Evolutionary conservation across 2,329 filamentous ascomycete species (phyloP).

Genomic region (Xylariomycetidae sp.): DNA sequence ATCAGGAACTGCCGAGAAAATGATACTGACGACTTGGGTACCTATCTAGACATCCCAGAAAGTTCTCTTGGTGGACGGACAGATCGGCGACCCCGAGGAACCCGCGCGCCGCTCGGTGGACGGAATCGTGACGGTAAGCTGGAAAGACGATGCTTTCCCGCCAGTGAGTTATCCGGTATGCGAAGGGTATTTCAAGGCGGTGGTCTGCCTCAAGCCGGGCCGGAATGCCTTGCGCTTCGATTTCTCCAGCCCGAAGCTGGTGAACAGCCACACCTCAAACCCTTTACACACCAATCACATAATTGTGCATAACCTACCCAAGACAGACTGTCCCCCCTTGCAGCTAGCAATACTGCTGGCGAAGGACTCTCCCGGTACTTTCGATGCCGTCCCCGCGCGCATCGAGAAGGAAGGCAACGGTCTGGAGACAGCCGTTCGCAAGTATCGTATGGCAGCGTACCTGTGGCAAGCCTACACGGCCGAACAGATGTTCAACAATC

Average conservation of each 20-base stretch:
- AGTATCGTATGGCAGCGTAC: slow-evolving; percentile 93
- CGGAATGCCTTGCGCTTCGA: slow-evolving; percentile 86
- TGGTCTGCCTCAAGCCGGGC: slow-evolving; percentile 86
- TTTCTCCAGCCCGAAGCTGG: slow-evolving; percentile 77
- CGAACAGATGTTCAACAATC: slow-evolving; percentile 91
- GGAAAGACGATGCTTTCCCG: slow-evolving; percentile 82
- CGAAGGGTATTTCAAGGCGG: slow-evolving; percentile 85
- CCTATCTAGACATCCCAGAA: slow-evolving; percentile 54
- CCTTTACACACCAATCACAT: slow-evolving; percentile 75
- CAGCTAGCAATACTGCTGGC: slow-evolving; percentile 85
- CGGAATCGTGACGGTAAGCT: slow-evolving; percentile 72
- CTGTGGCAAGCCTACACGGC: slow-evolving; percentile 96
- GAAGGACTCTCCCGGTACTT: slow-evolving; percentile 82
- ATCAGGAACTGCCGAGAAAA: too few relatives aligned
- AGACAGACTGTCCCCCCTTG: slow-evolving; percentile 73
- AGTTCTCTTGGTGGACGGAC: slow-evolving; percentile 74
- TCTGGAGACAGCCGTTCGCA: slow-evolving; percentile 74
- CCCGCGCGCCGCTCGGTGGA: slow-evolving; percentile 71
- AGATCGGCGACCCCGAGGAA: slow-evolving; percentile 68
- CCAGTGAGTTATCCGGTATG: slow-evolving; percentile 80
- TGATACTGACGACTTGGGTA: too few relatives aligned
- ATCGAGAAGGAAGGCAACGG: slow-evolving; percentile 76
- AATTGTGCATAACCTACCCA: slow-evolving; percentile 80
- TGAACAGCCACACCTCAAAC: slow-evolving; percentile 61
- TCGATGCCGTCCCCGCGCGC: slow-evolving; percentile 74